Evolutionary conservation across 2,329 filamentous ascomycete species (phyloP).

Genomic region (Plectosphaerella sp.): DNA sequence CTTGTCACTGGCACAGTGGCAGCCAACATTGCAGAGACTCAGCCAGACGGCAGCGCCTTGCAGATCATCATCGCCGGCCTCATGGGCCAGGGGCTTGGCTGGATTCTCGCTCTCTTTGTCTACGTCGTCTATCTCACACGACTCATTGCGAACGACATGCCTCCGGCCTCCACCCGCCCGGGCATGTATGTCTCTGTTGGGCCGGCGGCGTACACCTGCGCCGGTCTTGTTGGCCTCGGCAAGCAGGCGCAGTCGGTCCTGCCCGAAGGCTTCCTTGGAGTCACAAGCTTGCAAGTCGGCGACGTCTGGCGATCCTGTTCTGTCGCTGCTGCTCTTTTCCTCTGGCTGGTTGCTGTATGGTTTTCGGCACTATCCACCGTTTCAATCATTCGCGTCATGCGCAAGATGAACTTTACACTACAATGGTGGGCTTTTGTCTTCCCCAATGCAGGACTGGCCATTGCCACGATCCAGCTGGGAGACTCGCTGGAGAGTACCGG

Average conservation of each 20-base stretch:
- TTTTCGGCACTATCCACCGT: slow-evolving; percentile 41
- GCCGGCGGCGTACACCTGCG: slow-evolving; percentile 44
- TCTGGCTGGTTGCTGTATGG: slow-evolving; percentile 50
- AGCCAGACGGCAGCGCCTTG: slow-evolving; percentile 36
- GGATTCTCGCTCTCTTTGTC: slow-evolving; percentile 47
- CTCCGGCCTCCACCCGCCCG: slow-evolving; percentile 39
- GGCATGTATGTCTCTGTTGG: slow-evolving; percentile 53
- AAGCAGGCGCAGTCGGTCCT: slow-evolving; percentile 13
- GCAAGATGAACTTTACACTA: slow-evolving; percentile 40
- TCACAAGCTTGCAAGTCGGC: slow-evolving; percentile 17
- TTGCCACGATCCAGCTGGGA: slow-evolving; percentile 49
- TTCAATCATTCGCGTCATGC: slow-evolving; percentile 27
- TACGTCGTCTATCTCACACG: slow-evolving; percentile 46
- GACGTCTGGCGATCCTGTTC: slow-evolving; percentile 39
- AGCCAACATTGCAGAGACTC: slow-evolving; percentile 38
- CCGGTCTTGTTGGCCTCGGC: slow-evolving; percentile 39
- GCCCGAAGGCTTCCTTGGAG: slow-evolving; percentile 15
- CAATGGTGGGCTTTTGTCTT: slow-evolving; percentile 45
- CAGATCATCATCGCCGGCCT: slow-evolving; percentile 47
- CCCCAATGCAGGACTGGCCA: slow-evolving; percentile 52
- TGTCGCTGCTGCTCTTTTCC: slow-evolving; percentile 39
- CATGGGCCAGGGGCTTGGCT: slow-evolving; percentile 48
- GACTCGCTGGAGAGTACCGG: slow-evolving; percentile 38
- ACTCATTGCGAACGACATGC: slow-evolving; percentile 45
- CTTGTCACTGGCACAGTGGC: slow-evolving; percentile 50